Conservation (phyloP, 2,329 filamentous ascomycete species). For the Fusarium sp. region DNA sequence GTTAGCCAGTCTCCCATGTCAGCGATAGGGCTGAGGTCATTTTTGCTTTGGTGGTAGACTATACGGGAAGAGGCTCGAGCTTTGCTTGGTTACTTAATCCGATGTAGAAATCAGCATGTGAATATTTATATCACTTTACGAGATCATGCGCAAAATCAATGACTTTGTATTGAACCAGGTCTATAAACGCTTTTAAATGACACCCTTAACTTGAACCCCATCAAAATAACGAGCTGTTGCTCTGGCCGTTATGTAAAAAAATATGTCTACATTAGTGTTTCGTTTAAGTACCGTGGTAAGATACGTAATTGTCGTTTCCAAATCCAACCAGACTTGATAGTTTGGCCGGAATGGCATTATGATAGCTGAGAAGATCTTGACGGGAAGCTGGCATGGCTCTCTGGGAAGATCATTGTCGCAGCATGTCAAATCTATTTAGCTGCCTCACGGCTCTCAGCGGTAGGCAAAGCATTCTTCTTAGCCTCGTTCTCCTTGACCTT, state of each 20-base stretch:
- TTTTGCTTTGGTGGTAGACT: conserved; percentile 1
- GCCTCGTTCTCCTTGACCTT: conserved; percentile 68
- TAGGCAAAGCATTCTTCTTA: conserved; percentile 69
- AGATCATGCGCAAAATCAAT: not conserved
- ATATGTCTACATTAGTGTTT: conserved; percentile 42
- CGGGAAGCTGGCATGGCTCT: not conserved
- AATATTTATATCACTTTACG: no score
- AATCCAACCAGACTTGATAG: conserved; percentile 8
- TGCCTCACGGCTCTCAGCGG: conserved; percentile 58
- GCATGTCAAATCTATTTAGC: conserved; percentile 29
- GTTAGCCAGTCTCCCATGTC: conserved; percentile 8
- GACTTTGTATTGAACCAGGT: conserved; percentile 31
- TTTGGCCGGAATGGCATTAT: conserved; percentile 1
- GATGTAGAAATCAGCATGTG: not conserved
- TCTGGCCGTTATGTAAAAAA: conserved; percentile 37
- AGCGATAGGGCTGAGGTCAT: conserved; percentile 18
- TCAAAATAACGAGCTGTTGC: conserved; percentile 28
- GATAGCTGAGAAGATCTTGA: conserved; percentile 1
- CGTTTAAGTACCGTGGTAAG: conserved; percentile 26
- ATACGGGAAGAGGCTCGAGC: conserved; percentile 23
- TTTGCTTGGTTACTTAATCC: not conserved
- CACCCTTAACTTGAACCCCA: conserved; percentile 19
- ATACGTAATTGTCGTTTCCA: conserved; percentile 25
- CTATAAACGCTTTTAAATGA: conserved; percentile 45
- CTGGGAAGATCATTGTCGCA: not conserved